Evolutionary conservation across 208 protist species (phyloP).

Genomic region (Leishmania martiniquensis): DNA sequence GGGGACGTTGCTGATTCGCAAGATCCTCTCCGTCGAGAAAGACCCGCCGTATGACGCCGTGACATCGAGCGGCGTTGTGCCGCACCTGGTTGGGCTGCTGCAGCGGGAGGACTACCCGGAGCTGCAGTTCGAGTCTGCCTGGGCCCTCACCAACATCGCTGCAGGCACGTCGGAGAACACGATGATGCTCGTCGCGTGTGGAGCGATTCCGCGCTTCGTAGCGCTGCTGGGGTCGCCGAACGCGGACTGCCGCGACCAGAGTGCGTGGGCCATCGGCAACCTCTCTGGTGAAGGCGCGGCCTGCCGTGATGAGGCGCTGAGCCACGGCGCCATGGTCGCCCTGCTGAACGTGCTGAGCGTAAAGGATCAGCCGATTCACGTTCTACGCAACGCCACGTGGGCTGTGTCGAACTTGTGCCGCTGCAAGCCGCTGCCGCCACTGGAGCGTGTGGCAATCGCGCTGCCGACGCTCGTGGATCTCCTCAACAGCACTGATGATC

Average conservation of each 20-base stretch:
- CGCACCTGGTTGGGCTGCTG: slow-evolving; percentile 95
- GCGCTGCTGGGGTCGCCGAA: slow-evolving; percentile 89
- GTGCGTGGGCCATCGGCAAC: slow-evolving; percentile 99
- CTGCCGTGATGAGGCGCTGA: slow-evolving; percentile 95
- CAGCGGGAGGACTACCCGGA: slow-evolving; percentile 63
- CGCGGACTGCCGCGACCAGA: slow-evolving; percentile 97
- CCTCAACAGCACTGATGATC: slow-evolving; percentile 89
- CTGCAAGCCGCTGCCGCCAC: slow-evolving; percentile 94
- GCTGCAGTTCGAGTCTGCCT: slow-evolving; percentile 98
- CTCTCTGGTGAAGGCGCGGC: slow-evolving; percentile 96
- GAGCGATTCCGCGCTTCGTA: slow-evolving; percentile 97
- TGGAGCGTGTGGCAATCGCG: slow-evolving; percentile 72
- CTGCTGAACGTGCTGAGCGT: slow-evolving; percentile 77
- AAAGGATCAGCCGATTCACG: slow-evolving; percentile 57
- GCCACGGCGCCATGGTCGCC: slow-evolving; percentile 66
- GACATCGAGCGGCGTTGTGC: slow-evolving; percentile 93
- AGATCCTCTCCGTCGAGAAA: slow-evolving; percentile 93
- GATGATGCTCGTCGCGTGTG: slow-evolving; percentile 85
- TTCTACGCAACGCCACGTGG: slow-evolving; percentile 97
- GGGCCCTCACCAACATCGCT: slow-evolving; percentile 99
- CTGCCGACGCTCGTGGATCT: slow-evolving; percentile 92
- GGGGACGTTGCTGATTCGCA: slow-evolving; percentile 83
- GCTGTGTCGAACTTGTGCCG: slow-evolving; percentile 98
- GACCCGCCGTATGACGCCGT: slow-evolving; percentile 97
- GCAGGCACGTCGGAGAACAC: slow-evolving; percentile 97